phyloP scores from a whole-genome alignment of 331 rosid genomes.

The Acacia concinna region DNA sequence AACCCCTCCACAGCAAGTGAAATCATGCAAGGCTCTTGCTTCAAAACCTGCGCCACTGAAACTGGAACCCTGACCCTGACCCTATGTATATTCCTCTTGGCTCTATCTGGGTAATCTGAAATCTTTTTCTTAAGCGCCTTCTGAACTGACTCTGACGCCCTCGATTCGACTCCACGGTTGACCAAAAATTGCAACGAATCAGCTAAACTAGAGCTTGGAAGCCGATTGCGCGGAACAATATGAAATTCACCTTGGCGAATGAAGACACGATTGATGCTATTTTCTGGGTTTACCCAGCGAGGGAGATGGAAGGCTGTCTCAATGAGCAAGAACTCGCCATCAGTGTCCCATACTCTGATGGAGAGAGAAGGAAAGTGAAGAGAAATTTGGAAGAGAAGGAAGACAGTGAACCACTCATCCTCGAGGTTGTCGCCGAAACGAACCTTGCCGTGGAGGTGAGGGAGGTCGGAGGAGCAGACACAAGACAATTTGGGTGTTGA shows the following conservation, averaged over 20 bases:
- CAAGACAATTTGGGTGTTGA: slow-evolving; percentile 51
- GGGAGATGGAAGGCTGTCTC: slow-evolving; percentile 95
- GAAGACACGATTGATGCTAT: slow-evolving; percentile 69
- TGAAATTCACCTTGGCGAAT: slow-evolving; percentile 62
- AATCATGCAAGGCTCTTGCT: slow-evolving; percentile 71
- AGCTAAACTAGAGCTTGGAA: slow-evolving; percentile 47
- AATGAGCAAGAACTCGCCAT: slow-evolving; percentile 91
- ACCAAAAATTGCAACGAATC: slow-evolving; percentile 60
- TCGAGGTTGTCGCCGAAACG: slow-evolving; percentile 86
- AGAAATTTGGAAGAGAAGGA: slow-evolving; percentile 79
- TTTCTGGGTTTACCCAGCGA: slow-evolving; percentile 95
- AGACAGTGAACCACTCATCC: slow-evolving; percentile 92
- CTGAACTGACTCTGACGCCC: slow-evolving; percentile 65
- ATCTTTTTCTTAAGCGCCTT: slow-evolving; percentile 50
- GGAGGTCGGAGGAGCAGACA: slow-evolving; percentile 54
- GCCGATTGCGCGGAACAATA: slow-evolving; percentile 50
- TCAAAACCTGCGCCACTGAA: slow-evolving; percentile 70
- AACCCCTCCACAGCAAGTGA: slow-evolving; percentile 85
- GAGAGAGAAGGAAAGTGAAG: slow-evolving; percentile 60
- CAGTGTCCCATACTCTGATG: slow-evolving; percentile 82
- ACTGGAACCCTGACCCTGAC: slow-evolving; percentile 85
- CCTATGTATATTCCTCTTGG: slow-evolving; percentile 53
- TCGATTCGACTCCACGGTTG: slow-evolving; percentile 36
- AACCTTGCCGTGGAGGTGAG: slow-evolving; percentile 90
- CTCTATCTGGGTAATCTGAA: slow-evolving; percentile 68